Conservation (phyloP, 768 basidiomycete genomes). For the Pisolithus marmoratus region DNA sequence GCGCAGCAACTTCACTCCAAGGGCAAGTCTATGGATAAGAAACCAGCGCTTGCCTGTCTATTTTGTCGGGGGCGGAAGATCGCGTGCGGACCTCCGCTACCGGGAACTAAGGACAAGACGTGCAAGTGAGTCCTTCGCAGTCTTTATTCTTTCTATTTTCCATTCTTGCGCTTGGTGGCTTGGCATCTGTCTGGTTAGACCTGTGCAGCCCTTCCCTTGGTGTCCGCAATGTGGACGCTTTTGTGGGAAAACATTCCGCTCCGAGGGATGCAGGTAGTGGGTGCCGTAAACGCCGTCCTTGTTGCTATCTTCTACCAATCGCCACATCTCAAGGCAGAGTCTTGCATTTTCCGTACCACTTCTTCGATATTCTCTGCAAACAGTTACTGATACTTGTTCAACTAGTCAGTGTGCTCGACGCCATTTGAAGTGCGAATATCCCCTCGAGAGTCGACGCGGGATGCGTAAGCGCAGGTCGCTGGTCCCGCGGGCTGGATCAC, state of each 20-base stretch:
- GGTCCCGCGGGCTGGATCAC: slow-evolving; percentile 22
- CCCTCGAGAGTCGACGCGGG: slow-evolving; percentile 63
- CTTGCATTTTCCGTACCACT: slow-evolving; percentile 12
- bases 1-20: slow-evolving; percentile 13
- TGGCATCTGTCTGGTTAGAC: too few relatives aligned
- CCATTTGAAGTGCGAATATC: slow-evolving; percentile 66
- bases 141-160: background rate
- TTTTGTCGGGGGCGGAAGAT: slow-evolving; percentile 68
- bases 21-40: slow-evolving; percentile 35
- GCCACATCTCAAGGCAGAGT: slow-evolving; percentile 3
- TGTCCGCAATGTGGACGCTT: too few relatives aligned
- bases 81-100: slow-evolving; percentile 56
- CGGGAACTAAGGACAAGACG: slow-evolving; percentile 48
- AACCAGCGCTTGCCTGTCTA: slow-evolving; percentile 57
- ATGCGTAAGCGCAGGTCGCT: slow-evolving; percentile 45
- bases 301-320: slow-evolving; percentile 17
- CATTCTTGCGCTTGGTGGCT: background rate
- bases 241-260: too few relatives aligned
- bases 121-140: slow-evolving; percentile 54
- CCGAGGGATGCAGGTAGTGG: background rate
- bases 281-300: background rate
- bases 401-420: slow-evolving; percentile 68
- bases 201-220: too few relatives aligned
- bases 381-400: slow-evolving; percentile 19
- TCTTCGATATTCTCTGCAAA: background rate